Conservation (phyloP, 306 rosid species). For the Calophaca sinica region DNA sequence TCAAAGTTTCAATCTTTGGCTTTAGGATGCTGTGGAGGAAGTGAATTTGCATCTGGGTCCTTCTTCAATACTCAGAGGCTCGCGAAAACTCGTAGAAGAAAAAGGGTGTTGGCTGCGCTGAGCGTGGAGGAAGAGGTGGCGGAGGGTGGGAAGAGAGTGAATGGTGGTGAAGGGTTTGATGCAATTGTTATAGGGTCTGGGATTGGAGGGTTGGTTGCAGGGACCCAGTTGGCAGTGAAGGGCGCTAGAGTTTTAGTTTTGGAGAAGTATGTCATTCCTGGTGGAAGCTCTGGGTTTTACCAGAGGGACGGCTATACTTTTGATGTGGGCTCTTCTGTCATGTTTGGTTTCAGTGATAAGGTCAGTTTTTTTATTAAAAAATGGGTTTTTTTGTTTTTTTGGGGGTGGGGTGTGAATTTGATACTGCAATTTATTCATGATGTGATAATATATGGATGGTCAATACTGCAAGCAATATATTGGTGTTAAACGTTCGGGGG, state of each 20-base stretch:
- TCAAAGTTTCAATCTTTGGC: conserved; percentile 48
- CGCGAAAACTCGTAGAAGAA: conserved; percentile 23
- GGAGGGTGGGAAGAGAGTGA: conserved; percentile 48
- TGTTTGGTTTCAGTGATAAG: conserved; percentile 99
- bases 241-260: conserved; percentile 91
- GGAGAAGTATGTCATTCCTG: conserved; percentile 97
- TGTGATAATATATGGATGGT: neutral
- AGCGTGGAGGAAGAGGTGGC: conserved; percentile 48
- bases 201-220: conserved; percentile 92
- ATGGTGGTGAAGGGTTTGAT: conserved; percentile 58
- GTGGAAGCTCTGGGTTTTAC: conserved; percentile 96
- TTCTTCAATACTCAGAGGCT: neutral
- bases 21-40: neutral
- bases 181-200: conserved; percentile 97
- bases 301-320: conserved; percentile 89
- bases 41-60: conserved; percentile 38
- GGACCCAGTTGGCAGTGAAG: conserved; percentile 91
- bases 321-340: conserved; percentile 97
- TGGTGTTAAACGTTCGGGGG: neutral
- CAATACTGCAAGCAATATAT: conserved; percentile 6
- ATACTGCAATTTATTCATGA: conserved; percentile 21
- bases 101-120: conserved; percentile 42
- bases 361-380: conserved; percentile 58
- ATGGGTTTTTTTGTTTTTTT: neutral
- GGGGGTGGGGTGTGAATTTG: neutral